Percentiles rank a stretch among this genome's conserved stretches.
Evolutionary conservation across 306 rosid genomes (phyloP).

Genomic region (Oemleria cerasiformis): DNA sequence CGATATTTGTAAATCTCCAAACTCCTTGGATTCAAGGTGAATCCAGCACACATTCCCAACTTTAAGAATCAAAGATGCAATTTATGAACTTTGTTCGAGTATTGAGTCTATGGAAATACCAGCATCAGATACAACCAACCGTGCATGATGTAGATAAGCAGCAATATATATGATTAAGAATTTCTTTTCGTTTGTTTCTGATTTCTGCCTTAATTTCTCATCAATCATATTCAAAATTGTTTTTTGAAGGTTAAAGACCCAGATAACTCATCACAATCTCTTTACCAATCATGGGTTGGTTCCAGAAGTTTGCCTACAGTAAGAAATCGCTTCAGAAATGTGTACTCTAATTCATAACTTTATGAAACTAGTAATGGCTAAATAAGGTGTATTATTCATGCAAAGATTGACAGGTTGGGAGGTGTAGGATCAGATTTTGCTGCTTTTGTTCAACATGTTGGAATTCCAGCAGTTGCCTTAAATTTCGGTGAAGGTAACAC

Average conservation of each 20-base stretch:
- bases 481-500: slow-evolving; percentile 51
- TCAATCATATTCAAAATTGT: slow-evolving; percentile 8
- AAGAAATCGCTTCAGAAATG: slow-evolving; percentile 17
- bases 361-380: slow-evolving; percentile 19
- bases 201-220: not conserved
- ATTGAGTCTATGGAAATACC: no score
- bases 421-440: slow-evolving; percentile 69
- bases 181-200: not conserved
- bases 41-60: no score
- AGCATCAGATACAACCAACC: no score
- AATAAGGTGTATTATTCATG: slow-evolving; percentile 10
- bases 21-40: no score
- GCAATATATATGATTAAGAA: not conserved
- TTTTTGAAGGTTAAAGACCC: slow-evolving; percentile 60
- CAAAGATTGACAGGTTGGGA: slow-evolving; percentile 60
- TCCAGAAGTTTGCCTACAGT: slow-evolving; percentile 45
- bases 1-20: no score
- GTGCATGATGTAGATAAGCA: no score
- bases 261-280: slow-evolving; percentile 58
- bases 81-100: no score
- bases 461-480: slow-evolving; percentile 61
- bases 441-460: slow-evolving; percentile 67
- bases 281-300: slow-evolving; percentile 58
- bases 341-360: not conserved
- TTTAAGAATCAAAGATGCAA: no score